These are phyloP conservation scores for Elongisporangium prolatum DNA, from an alignment of 352 stramenopile species.

Conservation along the genomic window DNA sequence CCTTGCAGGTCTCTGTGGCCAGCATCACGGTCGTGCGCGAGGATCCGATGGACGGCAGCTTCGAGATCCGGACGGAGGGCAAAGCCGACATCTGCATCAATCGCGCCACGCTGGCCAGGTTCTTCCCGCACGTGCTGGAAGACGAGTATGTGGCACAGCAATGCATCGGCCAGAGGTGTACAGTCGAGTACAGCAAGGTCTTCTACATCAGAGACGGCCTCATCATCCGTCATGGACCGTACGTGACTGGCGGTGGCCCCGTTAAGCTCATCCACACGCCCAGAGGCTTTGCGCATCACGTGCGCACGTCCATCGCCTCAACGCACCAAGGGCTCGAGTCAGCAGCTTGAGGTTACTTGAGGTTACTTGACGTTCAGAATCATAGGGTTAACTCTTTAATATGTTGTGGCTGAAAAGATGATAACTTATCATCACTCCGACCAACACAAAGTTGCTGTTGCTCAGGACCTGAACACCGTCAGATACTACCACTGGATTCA, in stretches of 20 bases:
- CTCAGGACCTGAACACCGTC: too few species aligned
- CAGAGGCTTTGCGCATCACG: background rate
- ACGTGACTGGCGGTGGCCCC: background rate
- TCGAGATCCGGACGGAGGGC: slow-evolving; percentile 37
- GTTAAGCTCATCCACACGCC: background rate
- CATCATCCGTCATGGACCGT: background rate
- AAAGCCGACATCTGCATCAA: slow-evolving; percentile 33
- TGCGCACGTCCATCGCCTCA: background rate
- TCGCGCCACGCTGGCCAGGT: slow-evolving; percentile 31
- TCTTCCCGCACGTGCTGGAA: slow-evolving; percentile 45
- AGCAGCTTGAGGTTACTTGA: too few species aligned
- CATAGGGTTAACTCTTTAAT: too few species aligned
- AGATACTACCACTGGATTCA: too few species aligned
- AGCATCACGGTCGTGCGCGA: background rate
- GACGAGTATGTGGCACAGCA: slow-evolving; percentile 47
- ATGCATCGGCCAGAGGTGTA: slow-evolving; percentile 53
- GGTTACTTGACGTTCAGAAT: too few species aligned
- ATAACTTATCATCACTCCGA: too few species aligned
- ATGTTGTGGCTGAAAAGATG: too few species aligned
- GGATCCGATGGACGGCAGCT: background rate
- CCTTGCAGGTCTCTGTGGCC: background rate
- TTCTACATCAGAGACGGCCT: slow-evolving; percentile 48
- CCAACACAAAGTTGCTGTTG: too few species aligned
- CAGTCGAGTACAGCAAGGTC: slow-evolving; percentile 63
- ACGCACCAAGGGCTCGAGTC: background rate